Conservation (phyloP, 2,329 filamentous ascomycete genomes). For the Fusarium temperatum region DNA sequence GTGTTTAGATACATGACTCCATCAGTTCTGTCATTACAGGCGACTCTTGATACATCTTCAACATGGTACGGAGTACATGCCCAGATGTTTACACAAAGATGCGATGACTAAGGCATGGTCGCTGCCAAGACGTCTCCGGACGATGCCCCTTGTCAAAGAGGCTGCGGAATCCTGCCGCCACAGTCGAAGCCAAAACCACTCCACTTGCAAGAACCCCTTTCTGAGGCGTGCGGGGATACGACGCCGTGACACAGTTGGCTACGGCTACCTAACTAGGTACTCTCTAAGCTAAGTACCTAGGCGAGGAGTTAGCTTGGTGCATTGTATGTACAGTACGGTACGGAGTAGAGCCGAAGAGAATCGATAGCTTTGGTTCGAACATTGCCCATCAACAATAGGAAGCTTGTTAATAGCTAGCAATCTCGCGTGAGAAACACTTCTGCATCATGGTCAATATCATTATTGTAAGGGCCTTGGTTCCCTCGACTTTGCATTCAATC, state of each 20-base stretch:
- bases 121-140: constrained; percentile 1
- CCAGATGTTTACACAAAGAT: neutral
- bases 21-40: neutral
- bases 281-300: neutral
- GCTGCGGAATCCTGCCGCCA: constrained; percentile 45
- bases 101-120: neutral
- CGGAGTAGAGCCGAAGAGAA: constrained; percentile 21
- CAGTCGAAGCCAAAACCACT: constrained; percentile 32
- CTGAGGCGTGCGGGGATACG: constrained; percentile 29
- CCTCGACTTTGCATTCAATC: neutral
- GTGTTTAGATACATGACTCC: neutral
- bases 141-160: constrained; percentile 32
- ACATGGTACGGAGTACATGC: neutral
- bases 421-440: neutral
- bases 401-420: constrained; percentile 17
- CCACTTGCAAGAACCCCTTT: constrained; percentile 39
- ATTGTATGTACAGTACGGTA: neutral
- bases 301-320: constrained; percentile 10
- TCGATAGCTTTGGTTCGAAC: constrained; percentile 33
- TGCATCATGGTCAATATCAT: neutral
- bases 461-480: neutral
- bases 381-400: constrained; percentile 15
- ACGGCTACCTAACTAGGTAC: neutral
- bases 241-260: constrained; percentile 29
- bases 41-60: neutral